Evolutionary conservation across 225 moss, liverwort and hornwort genomes (phyloP), one percentile per base, ranked within the genome.

Genomic region (Sphagnum contortum): DNA sequence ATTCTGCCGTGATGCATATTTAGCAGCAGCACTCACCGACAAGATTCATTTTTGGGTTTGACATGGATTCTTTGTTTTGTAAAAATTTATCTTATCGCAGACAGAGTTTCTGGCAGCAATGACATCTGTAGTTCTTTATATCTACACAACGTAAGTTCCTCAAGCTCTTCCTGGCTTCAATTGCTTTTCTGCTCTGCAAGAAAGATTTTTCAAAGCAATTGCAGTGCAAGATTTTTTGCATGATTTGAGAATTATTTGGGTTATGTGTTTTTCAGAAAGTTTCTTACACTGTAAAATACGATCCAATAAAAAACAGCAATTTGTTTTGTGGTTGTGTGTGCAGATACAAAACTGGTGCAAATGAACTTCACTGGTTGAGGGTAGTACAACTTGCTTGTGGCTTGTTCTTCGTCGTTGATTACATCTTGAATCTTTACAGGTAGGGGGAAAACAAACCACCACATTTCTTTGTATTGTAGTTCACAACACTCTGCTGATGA

Each of bases 71-170:
- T 29, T 29, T 29, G 1, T 0, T 0, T 29, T 29, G 29, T 29
- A 29, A 29, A 29, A 29, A 29, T 29, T 29, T 29, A 29, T 1
- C 1, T 29, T 29, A 61, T 73, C 72, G 77, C 87, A 94, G 94
- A 68, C 87, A 76, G 94, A 94, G 69, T 91, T 94, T 63, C 59
- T 76, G 2, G 91, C 91, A 3, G 94, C 94, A 49, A 79, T 94
- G 62, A 81, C 79, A 12, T 94, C 94, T 5, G 91, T 91, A 61
- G 69, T 70, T 66, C 78, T 94, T 48, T 94, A 94, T 60, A 76
- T 94, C 64, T 70, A 80, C 65, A 79, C 87, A 67, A 91, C 94
- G 94, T 94, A 75, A 84, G 29, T 29, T 29, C 29, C 29, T 29
- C 29, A 29, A 29, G 29, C 29, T 29, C 1, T 29, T 29, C 29